These are phyloP conservation scores for Penicillium goetzii DNA, from an alignment of 495 filamentous ascomycete genomes.

Conservation along the genomic window DNA sequence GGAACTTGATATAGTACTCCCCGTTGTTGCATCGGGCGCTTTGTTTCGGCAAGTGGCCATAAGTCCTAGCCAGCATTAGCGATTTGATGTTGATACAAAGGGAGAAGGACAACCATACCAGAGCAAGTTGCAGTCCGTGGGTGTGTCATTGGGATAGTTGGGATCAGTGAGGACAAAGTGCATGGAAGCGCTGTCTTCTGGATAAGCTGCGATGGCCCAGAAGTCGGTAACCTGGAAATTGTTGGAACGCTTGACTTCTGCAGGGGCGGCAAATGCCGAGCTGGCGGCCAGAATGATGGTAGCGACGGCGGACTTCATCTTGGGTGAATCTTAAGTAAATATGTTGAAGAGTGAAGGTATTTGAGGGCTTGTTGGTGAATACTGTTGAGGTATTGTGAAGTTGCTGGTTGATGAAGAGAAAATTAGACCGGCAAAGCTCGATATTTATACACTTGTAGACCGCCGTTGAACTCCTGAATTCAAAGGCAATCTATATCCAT, in stretches of 20 bases:
- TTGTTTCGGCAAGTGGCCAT: conserved; percentile 18
- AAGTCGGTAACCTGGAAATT: conserved; percentile 29
- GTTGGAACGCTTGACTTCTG: conserved; percentile 12
- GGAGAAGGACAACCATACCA: conserved; percentile 23
- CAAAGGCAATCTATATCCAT: neutral
- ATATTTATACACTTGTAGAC: neutral
- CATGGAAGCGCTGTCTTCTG: conserved; percentile 17
- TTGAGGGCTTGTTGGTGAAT: neutral
- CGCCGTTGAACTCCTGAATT: neutral
- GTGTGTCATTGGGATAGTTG: conserved; percentile 35
- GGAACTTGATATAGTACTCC: conserved; percentile 35
- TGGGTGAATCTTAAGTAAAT: neutral
- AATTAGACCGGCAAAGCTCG: neutral
- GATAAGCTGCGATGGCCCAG: conserved; percentile 1
- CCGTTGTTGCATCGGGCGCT: conserved; percentile 32
- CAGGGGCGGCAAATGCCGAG: conserved; percentile 27
- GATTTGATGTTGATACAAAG: neutral
- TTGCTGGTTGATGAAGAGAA: neutral
- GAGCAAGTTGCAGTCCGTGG: conserved; percentile 33
- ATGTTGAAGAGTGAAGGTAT: neutral
- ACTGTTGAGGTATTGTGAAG: neutral
- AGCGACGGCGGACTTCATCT: conserved; percentile 27
- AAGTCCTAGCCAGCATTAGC: conserved; percentile 18
- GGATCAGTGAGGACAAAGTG: conserved; percentile 30
- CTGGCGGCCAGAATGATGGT: conserved; percentile 26